A percentile compares a stretch with the other conserved stretches of the same genome.
Evolutionary conservation across 108 stramenopile genomes (phyloP).

Genomic region (Seminavis robusta): DNA sequence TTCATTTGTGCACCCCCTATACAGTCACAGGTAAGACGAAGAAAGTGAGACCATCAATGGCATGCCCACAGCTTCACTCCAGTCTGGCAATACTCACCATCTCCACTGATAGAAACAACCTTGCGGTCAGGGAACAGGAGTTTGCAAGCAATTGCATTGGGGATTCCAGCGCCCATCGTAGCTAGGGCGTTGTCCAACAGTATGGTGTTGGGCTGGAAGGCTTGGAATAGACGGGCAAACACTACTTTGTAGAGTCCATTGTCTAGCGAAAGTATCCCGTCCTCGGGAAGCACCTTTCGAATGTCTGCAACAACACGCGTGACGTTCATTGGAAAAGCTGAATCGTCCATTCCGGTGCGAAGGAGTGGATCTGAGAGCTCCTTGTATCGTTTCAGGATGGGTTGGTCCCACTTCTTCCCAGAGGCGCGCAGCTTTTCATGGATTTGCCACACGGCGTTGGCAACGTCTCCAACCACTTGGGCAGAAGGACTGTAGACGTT

Average conservation of each 20-base stretch:
- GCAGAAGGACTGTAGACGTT: constrained; percentile 8
- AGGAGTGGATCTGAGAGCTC: constrained; percentile 8
- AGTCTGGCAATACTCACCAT: too few species aligned
- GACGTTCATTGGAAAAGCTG: constrained; percentile 18
- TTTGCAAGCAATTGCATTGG: constrained; percentile 18
- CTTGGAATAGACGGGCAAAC: constrained; percentile 13
- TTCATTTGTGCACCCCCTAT: constrained; percentile 23
- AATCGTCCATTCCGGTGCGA: constrained; percentile 5
- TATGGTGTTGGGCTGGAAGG: constrained; percentile 17
- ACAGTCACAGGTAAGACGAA: too few species aligned
- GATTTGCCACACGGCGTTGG: constrained; percentile 25
- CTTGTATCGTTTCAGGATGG: constrained; percentile 13
- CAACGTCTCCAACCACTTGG: constrained; percentile 20
- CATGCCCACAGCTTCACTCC: too few species aligned
- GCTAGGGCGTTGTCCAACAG: constrained; percentile 25
- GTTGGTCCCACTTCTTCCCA: constrained; percentile 4
- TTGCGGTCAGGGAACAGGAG: constrained; percentile 11
- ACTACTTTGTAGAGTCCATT: constrained; percentile 30
- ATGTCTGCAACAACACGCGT: constrained; percentile 16
- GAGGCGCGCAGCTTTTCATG: constrained; percentile 7
- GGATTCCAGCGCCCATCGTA: constrained; percentile 29
- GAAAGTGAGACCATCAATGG: too few species aligned
- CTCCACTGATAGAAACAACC: constrained; percentile 20
- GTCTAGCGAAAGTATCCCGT: constrained; percentile 19
- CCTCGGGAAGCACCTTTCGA: constrained; percentile 14